Base-by-base conservation (phyloP, 768 basidiomycete species). In the Tylopilus sp. region DNA sequence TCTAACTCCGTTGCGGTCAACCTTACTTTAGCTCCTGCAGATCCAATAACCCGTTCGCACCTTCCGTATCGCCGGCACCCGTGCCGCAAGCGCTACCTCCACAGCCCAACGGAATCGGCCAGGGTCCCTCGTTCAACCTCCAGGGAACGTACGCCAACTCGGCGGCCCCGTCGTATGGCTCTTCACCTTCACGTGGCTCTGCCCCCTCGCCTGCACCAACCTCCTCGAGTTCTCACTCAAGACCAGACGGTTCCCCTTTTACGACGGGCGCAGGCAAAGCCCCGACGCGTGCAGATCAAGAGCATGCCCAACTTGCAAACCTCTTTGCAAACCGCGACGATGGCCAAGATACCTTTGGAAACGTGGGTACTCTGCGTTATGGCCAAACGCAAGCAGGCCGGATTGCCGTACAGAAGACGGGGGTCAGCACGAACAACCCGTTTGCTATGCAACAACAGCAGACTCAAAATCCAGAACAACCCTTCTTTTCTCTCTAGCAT, bases 341-440 rank as follows among this genome's bases (percentile, higher is more conserved):
- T 61, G 96, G 97, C 2, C 76, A 89, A 66, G 97, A 99, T 72
- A 96, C 96, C 48, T 98, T 98, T 65, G 96, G 96, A 46, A 99
- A 98, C 68, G 62, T 83, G 29, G 96, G 96, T 19, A 56, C 76
- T 47, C 67, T 96, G 56, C 81, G 94, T 77, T 89, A 83, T 54
- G 84, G 84, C 2, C 75, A 81, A 45, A 80, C 82, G 1, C 75
- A 78, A 31, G 83, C 80, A 17, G 82, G 83, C 10, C 71, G 74
- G 8, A 33, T 82, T 30, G 58, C 75, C 21, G 56, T 63, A 12
- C 80, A 83, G 57, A 74, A 73, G 67, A 76, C 80, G 49, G 80
- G 82, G 24, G 68, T 60, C 46, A 70, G 65, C 24, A 67, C 65
- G 13, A 78, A 81, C 67, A 90, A 87, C 64, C 87, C 89, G 2